Percentiles rank a stretch among this genome's conserved stretches.
phyloP scores from a whole-genome alignment of 73 alveolate species.

The Paramecium bursaria region DNA sequence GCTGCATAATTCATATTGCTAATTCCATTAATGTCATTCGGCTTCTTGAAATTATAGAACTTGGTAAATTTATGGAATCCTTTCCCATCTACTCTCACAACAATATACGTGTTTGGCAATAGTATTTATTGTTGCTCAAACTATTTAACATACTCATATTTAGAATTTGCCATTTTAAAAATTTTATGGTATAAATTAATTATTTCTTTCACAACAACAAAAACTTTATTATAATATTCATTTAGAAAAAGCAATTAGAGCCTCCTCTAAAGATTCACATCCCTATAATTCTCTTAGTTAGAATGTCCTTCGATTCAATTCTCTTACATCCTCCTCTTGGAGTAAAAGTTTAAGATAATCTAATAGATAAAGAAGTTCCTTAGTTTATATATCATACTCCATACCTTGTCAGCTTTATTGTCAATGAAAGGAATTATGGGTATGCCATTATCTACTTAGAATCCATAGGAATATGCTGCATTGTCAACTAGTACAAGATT shows the following conservation, averaged over 20 bases:
- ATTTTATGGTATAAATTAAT: too few relatives aligned
- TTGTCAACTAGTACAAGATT: conserved; percentile 87
- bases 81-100: conserved; percentile 96
- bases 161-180: conserved; percentile 87
- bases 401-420: conserved; percentile 79
- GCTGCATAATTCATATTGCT: conserved; percentile 91
- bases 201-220: too few relatives aligned
- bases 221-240: too few relatives aligned
- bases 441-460: conserved; percentile 87
- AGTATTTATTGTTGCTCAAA: conserved; percentile 86
- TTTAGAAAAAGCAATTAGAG: too few relatives aligned
- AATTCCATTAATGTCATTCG: conserved; percentile 92
- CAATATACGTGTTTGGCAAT: conserved; percentile 91
- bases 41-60: conserved; percentile 91
- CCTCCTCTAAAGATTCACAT: too few relatives aligned
- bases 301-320: too few relatives aligned
- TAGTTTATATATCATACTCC: too few relatives aligned
- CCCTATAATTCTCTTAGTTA: too few relatives aligned
- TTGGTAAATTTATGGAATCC: conserved; percentile 94
- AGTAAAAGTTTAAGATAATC: neutral
- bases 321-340: conserved; percentile 7
- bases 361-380: conserved; percentile 32
- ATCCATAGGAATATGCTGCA: conserved; percentile 90
- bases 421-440: conserved; percentile 92
- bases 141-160: conserved; percentile 96